A percentile compares a stretch with the other conserved stretches of the same genome.
These are phyloP conservation scores for Basipetospora chlamydospora DNA, from an alignment of 2,329 filamentous ascomycete genomes.

Conservation along the genomic window DNA sequence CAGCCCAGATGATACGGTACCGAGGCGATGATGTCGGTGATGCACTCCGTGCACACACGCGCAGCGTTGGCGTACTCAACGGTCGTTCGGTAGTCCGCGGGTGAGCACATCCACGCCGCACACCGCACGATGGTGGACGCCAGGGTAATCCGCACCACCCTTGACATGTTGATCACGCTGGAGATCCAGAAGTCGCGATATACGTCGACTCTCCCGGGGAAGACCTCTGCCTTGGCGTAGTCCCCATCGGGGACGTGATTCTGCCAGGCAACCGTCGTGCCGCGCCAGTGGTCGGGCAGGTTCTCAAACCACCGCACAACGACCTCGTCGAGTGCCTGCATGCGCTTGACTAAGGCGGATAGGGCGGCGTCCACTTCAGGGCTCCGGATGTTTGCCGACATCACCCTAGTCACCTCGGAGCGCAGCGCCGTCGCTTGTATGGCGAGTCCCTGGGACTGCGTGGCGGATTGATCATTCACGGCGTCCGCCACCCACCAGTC, in stretches of 20 bases:
- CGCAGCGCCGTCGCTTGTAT: slow-evolving; percentile 42
- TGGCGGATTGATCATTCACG: slow-evolving; percentile 32
- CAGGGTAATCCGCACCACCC: slow-evolving; percentile 38
- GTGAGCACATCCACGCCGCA: slow-evolving; percentile 44
- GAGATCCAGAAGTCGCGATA: slow-evolving; percentile 45
- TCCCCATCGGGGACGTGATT: slow-evolving; percentile 36
- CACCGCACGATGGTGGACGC: slow-evolving; percentile 42
- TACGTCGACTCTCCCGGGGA: slow-evolving; percentile 44
- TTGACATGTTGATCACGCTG: slow-evolving; percentile 41
- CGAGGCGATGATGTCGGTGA: slow-evolving; percentile 44
- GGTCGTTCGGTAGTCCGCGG: slow-evolving; percentile 47
- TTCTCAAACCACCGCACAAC: slow-evolving; percentile 34
- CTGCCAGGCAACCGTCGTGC: slow-evolving; percentile 41
- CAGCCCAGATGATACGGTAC: slow-evolving; percentile 49
- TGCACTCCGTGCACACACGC: slow-evolving; percentile 33
- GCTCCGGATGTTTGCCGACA: slow-evolving; percentile 29
- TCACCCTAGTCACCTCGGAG: slow-evolving; percentile 34
- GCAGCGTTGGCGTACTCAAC: slow-evolving; percentile 44
- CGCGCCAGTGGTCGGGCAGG: slow-evolving; percentile 35
- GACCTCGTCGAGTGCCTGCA: slow-evolving; percentile 36
- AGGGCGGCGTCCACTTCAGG: slow-evolving; percentile 36
- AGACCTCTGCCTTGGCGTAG: slow-evolving; percentile 39
- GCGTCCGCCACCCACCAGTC: slow-evolving; percentile 46
- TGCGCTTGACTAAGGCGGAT: slow-evolving; percentile 34
- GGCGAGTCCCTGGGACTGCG: slow-evolving; percentile 34